Conservation (phyloP, 1,284 basidiomycete species). For the Cryptococcus sp. region DNA sequence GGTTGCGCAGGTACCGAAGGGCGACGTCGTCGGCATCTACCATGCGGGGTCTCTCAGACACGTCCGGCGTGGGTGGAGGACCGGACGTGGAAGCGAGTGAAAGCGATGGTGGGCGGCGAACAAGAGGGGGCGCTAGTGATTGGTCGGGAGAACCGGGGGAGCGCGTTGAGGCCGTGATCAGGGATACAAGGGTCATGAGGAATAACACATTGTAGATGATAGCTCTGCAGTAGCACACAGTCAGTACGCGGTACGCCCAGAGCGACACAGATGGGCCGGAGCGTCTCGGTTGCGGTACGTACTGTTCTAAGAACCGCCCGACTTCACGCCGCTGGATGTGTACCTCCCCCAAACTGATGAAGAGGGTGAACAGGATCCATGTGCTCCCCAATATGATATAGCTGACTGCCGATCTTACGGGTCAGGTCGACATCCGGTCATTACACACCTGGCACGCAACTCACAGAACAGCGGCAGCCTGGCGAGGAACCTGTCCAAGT, state of each 20-base stretch:
- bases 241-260: neutral
- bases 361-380: constrained; percentile 31
- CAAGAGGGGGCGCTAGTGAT: constrained; percentile 20
- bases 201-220: constrained; percentile 28
- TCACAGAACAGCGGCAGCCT: too few species aligned
- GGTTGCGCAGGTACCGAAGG: constrained; percentile 25
- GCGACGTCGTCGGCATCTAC: constrained; percentile 34
- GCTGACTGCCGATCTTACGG: constrained; percentile 23
- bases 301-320: constrained; percentile 33
- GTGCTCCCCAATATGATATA: constrained; percentile 21
- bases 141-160: constrained; percentile 32
- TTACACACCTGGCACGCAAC: too few species aligned
- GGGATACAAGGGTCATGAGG: constrained; percentile 25
- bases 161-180: constrained; percentile 21
- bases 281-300: constrained; percentile 1
- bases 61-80: neutral
- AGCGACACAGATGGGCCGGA: neutral
- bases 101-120: neutral
- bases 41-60: neutral
- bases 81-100: neutral
- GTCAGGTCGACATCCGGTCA: too few species aligned
- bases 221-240: constrained; percentile 11
- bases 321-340: constrained; percentile 23
- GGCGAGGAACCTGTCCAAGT: too few species aligned
- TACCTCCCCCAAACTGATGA: constrained; percentile 27